Percentiles rank a stretch among this genome's conserved stretches.
These are phyloP conservation scores for Chlamydomonas incerta DNA, from an alignment of 139 green algal genomes.

Conservation along the genomic window DNA sequence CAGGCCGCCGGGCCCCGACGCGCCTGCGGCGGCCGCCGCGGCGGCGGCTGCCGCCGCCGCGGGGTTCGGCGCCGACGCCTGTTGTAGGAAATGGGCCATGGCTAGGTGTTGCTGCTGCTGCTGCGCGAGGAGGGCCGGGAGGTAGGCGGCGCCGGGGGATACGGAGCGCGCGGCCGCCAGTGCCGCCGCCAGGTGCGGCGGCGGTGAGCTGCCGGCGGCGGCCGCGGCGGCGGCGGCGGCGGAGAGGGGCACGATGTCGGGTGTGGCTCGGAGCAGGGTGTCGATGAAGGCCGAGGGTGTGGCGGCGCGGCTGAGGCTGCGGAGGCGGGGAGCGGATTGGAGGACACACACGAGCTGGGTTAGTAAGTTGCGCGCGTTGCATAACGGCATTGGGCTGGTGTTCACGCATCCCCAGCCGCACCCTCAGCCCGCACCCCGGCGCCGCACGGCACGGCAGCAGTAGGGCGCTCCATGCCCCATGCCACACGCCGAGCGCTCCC, in stretches of 20 bases:
- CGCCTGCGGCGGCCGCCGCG: slow-evolving; percentile 5
- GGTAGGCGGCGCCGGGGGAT: slow-evolving; percentile 24
- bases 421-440: no score
- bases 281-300: slow-evolving; percentile 24
- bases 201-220: neutral
- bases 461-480: no score
- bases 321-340: no score
- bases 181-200: slow-evolving; percentile 13
- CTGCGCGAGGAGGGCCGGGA: slow-evolving; percentile 8
- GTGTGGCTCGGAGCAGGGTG: slow-evolving; percentile 11
- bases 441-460: no score
- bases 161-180: slow-evolving; percentile 2
- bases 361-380: no score
- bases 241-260: slow-evolving; percentile 11
- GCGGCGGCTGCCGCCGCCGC: neutral
- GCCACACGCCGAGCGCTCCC: no score
- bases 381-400: no score
- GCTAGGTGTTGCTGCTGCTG: neutral
- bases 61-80: neutral
- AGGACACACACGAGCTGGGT: no score
- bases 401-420: no score
- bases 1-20: neutral
- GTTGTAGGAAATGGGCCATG: slow-evolving; percentile 8
- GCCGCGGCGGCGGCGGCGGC: no score
- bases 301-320: slow-evolving; percentile 25